Conservation (phyloP, 106 monocot species). For the Allium fistulosum region DNA sequence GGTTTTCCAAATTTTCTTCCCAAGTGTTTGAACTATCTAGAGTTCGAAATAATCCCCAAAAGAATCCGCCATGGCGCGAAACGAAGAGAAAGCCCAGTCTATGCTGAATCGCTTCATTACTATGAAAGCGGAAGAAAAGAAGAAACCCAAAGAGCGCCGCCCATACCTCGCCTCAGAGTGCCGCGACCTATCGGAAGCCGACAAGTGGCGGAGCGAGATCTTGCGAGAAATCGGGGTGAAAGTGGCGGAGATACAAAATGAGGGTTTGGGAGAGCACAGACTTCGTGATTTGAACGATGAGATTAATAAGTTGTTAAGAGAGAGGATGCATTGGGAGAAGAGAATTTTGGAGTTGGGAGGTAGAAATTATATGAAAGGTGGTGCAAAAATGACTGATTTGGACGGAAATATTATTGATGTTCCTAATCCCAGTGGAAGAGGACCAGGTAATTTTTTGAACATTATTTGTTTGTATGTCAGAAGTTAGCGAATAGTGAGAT, state of each 20-base stretch:
- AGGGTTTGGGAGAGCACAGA: slow-evolving; percentile 91
- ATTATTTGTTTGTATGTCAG: too few species aligned
- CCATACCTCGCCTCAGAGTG: slow-evolving; percentile 93
- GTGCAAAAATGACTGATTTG: slow-evolving; percentile 87
- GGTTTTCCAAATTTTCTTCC: background rate
- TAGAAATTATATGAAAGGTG: slow-evolving; percentile 42
- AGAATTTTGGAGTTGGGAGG: slow-evolving; percentile 89
- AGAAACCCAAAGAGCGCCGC: slow-evolving; percentile 91
- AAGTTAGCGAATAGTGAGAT: too few species aligned
- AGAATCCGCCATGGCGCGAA: slow-evolving; percentile 60
- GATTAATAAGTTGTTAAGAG: slow-evolving; percentile 95
- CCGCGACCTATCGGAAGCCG: slow-evolving; percentile 95
- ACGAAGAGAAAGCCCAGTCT: slow-evolving; percentile 99
- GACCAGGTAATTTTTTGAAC: slow-evolving; percentile 17
- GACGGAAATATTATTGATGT: slow-evolving; percentile 92
- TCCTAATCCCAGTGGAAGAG: slow-evolving; percentile 86
- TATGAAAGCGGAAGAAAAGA: slow-evolving; percentile 98
- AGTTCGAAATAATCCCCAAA: too few species aligned
- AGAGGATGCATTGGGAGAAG: slow-evolving; percentile 84
- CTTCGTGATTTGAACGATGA: slow-evolving; percentile 96
- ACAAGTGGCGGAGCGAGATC: slow-evolving; percentile 85
- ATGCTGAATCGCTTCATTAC: slow-evolving; percentile 96
- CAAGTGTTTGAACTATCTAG: background rate
- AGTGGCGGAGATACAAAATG: slow-evolving; percentile 94
- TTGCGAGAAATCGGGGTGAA: slow-evolving; percentile 88